A percentile compares a stretch with the other conserved stretches of the same genome.
phyloP scores from a whole-genome alignment of 306 rosid species.

The Glycine latifolia region DNA sequence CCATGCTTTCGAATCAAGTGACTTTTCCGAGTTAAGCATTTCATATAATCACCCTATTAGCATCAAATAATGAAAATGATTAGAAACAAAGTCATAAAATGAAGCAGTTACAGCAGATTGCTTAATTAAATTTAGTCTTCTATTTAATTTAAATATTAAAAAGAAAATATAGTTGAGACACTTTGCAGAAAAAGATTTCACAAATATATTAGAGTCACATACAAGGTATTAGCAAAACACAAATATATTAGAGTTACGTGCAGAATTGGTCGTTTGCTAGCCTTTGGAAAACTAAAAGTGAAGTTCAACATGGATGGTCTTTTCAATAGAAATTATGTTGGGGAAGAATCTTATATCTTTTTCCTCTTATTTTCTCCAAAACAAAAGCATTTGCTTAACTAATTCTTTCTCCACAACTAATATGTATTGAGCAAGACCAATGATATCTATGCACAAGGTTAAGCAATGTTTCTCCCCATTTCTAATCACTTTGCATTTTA shows the following conservation, averaged over 20 bases:
- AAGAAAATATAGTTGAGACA: not conserved
- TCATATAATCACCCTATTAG: constrained; percentile 71
- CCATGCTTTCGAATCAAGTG: constrained; percentile 87
- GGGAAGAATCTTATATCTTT: constrained; percentile 5
- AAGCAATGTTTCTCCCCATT: constrained; percentile 42
- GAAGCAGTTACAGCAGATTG: not conserved
- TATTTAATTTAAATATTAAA: constrained; percentile 22
- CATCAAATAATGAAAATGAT: constrained; percentile 30
- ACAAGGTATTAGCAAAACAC: too few species aligned
- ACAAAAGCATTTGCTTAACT: constrained; percentile 55
- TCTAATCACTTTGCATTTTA: constrained; percentile 36
- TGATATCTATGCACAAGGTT: constrained; percentile 63
- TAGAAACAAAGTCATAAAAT: not conserved
- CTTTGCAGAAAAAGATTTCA: too few species aligned
- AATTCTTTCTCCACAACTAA: constrained; percentile 93
- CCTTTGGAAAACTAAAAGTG: too few species aligned
- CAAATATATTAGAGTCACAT: too few species aligned
- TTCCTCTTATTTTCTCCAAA: not conserved
- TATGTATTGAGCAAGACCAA: constrained; percentile 74
- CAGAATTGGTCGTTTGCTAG: too few species aligned
- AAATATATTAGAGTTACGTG: too few species aligned
- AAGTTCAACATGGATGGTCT: too few species aligned
- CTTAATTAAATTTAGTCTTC: constrained; percentile 2
- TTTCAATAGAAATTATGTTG: not conserved
- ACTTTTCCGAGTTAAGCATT: constrained; percentile 87